These are phyloP conservation scores for Lichina pygmaea DNA, from an alignment of 495 filamentous ascomycete species.

Conservation along the genomic window DNA sequence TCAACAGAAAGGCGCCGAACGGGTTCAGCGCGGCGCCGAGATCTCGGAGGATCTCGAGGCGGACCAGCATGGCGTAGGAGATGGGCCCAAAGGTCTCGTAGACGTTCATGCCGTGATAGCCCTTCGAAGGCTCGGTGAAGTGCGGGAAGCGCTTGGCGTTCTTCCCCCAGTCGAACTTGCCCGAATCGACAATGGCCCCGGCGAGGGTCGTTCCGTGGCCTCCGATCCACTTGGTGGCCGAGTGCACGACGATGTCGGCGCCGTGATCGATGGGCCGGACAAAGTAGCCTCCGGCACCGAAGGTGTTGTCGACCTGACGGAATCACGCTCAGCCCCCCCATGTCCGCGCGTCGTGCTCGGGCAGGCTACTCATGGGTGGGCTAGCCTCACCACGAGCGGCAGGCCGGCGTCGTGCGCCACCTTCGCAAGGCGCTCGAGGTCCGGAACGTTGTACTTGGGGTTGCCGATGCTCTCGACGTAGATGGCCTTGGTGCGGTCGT, in stretches of 20 bases:
- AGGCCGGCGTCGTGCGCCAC: conserved; percentile 57
- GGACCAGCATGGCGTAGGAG: conserved; percentile 56
- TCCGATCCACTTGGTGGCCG: conserved; percentile 96
- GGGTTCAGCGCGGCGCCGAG: conserved; percentile 67
- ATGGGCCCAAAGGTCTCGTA: conserved; percentile 84
- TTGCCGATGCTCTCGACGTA: conserved; percentile 94
- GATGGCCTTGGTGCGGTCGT: conserved; percentile 89
- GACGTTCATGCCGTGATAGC: conserved; percentile 93
- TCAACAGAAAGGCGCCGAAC: conserved; percentile 82
- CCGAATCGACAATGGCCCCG: conserved; percentile 71
- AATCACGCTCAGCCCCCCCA: neutral
- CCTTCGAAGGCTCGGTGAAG: conserved; percentile 71
- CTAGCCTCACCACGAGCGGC: conserved; percentile 45
- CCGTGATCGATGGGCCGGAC: conserved; percentile 76
- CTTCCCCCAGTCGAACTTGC: conserved; percentile 93
- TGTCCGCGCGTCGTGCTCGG: neutral
- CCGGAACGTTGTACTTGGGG: conserved; percentile 80
- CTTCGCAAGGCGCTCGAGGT: conserved; percentile 63
- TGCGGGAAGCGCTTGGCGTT: conserved; percentile 74
- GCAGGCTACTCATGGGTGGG: neutral
- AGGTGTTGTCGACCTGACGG: conserved; percentile 72
- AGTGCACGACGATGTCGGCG: conserved; percentile 76
- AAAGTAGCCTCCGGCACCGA: conserved; percentile 87
- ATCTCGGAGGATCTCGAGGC: conserved; percentile 75
- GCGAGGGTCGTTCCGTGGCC: conserved; percentile 92